Conservation (phyloP, 495 filamentous ascomycete genomes). For the Penicillium parvum region DNA sequence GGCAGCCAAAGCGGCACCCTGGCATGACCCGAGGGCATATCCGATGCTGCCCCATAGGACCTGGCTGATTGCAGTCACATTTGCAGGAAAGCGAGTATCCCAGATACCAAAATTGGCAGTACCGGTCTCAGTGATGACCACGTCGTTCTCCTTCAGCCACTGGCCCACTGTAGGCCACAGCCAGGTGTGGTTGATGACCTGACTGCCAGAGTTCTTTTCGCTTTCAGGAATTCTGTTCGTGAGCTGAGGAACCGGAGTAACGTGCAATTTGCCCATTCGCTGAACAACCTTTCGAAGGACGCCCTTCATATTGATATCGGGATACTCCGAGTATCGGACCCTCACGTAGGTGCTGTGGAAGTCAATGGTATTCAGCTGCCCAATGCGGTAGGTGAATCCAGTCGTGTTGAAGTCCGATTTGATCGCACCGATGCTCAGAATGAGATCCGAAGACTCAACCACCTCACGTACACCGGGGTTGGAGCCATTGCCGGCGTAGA, state of each 20-base stretch:
- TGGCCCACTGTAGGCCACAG: conserved; percentile 79
- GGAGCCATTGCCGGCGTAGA: conserved; percentile 81
- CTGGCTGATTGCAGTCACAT: conserved; percentile 74
- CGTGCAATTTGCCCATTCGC: conserved; percentile 52
- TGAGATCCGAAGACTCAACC: conserved; percentile 77
- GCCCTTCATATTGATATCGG: conserved; percentile 77
- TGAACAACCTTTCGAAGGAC: conserved; percentile 73
- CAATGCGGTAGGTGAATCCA: conserved; percentile 81
- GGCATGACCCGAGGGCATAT: conserved; percentile 72
- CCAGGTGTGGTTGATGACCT: conserved; percentile 75
- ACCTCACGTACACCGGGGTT: conserved; percentile 63
- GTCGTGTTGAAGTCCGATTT: conserved; percentile 89
- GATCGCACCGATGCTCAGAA: conserved; percentile 78
- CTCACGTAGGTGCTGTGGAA: conserved; percentile 75
- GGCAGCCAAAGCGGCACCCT: conserved; percentile 68
- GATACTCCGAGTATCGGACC: conserved; percentile 79
- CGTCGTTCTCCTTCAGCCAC: conserved; percentile 70
- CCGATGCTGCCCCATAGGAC: conserved; percentile 89
- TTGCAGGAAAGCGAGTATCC: conserved; percentile 75
- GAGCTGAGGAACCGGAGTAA: conserved; percentile 35
- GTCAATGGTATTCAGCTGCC: conserved; percentile 79
- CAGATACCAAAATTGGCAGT: conserved; percentile 88
- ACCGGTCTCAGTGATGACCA: conserved; percentile 85
- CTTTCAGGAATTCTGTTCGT: conserved; percentile 55
- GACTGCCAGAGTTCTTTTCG: conserved; percentile 43